Conservation (phyloP, 352 stramenopile species). For the Globisporangium polare region DNA sequence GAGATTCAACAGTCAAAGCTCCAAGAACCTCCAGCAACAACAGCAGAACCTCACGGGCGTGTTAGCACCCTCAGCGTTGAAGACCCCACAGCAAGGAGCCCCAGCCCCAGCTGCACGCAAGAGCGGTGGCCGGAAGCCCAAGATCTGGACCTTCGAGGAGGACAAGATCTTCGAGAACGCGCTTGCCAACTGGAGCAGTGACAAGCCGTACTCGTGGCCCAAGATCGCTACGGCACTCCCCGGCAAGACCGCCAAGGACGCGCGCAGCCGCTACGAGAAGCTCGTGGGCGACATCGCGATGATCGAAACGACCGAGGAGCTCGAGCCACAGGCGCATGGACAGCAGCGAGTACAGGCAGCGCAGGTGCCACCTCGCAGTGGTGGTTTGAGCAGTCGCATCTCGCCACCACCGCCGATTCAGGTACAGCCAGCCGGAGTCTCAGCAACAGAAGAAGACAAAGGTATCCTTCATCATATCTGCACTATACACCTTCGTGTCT, state of each 20-base stretch:
- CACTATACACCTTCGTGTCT: background rate
- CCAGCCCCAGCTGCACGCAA: background rate
- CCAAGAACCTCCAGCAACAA: slow-evolving; percentile 3
- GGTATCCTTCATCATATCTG: slow-evolving; percentile 5
- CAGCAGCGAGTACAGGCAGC: background rate
- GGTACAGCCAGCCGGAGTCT: slow-evolving; percentile 24
- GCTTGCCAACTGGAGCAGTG: slow-evolving; percentile 51
- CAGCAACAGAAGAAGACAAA: slow-evolving; percentile 5
- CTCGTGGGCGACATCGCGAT: slow-evolving; percentile 67
- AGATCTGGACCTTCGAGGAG: slow-evolving; percentile 76
- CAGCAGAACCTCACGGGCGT: slow-evolving; percentile 7
- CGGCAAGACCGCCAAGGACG: slow-evolving; percentile 73
- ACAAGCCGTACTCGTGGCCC: slow-evolving; percentile 71
- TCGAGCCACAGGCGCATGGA: background rate
- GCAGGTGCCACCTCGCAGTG: background rate
- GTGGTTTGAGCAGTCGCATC: slow-evolving; percentile 45
- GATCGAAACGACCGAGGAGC: slow-evolving; percentile 41
- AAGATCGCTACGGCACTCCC: slow-evolving; percentile 69
- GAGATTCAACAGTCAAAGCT: background rate
- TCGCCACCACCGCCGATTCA: slow-evolving; percentile 63
- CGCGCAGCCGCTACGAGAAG: slow-evolving; percentile 66
- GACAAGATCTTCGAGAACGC: slow-evolving; percentile 78
- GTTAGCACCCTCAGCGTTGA: background rate
- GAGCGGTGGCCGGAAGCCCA: slow-evolving; percentile 28
- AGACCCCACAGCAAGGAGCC: background rate